Evolutionary conservation across 164 flowering plant species (phyloP), one percentile per base, ranked within the genome.

Genomic region (Tetracentron sinense): DNA sequence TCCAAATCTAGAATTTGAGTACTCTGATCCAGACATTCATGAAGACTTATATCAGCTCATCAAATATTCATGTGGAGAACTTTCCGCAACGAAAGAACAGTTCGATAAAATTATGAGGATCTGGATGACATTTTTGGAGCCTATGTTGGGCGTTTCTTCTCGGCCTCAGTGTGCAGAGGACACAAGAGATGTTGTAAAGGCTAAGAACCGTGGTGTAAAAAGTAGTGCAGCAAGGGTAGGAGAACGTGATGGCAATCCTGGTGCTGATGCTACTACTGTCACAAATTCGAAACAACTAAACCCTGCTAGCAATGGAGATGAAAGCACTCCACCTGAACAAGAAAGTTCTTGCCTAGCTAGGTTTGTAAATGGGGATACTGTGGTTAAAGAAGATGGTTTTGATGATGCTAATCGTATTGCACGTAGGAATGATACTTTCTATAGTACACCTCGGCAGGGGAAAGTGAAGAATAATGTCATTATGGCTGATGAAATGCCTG

Each of bases 121-220:
- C n/a, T 94, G 97, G 96, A 85, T 87, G 58, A 83, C 89, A 47
- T 89, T 91, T 52, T 61, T 94, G 57, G 99, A 94, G 67, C 88
- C 86, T 48, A 69, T 94, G 70, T 79, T 94, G 57, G 96, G 96
- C 51, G 79, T 88, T 68, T 85, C 90, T 69, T 49, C 84, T 65
- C 88, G 84, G 6, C 82, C 91, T 42, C 87, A 77, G 44, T 83
- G 79, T 58, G 76, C 83, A n/a, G 99, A 88, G 71, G 92, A 84
- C 72, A 76, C 84, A 52, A 93, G 85, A 76, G 87, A 89, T 72
- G 83, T 68, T 65, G 82, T 70, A 12, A 85, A 83, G 74, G 76
- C 77, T 28, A 83, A 80, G 64, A 79, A 55, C 58, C 65, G 61
- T 69, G 61, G 64, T 61, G 73, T 54, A 25, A 81, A 78, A 75